Conservation (phyloP, 2,329 filamentous ascomycete genomes). For the Diaporthe destruens region DNA sequence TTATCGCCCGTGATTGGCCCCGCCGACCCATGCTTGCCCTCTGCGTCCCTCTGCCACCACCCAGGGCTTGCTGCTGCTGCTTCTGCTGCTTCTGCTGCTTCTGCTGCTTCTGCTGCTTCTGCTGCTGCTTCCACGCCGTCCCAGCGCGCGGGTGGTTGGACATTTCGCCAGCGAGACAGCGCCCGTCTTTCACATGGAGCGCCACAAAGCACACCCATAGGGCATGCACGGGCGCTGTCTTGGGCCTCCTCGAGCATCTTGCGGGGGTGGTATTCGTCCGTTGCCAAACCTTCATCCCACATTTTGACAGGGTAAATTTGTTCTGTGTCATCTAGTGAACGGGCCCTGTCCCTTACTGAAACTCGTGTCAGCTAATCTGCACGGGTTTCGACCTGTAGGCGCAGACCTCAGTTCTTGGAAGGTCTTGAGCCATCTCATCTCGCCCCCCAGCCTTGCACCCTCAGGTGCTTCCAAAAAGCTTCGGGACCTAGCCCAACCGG, state of each 20-base stretch:
- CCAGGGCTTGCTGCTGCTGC: background rate
- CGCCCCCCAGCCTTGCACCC: slow-evolving; percentile 1
- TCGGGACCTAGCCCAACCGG: slow-evolving; percentile 34
- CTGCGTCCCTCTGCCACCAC: slow-evolving; percentile 14
- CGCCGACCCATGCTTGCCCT: slow-evolving; percentile 7
- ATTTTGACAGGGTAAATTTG: slow-evolving; percentile 34
- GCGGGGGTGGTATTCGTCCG: slow-evolving; percentile 6
- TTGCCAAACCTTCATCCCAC: slow-evolving; percentile 24
- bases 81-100: too few species aligned
- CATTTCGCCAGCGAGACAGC: background rate
- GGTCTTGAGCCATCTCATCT: slow-evolving; percentile 30
- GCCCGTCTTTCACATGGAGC: slow-evolving; percentile 18
- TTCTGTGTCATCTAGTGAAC: slow-evolving; percentile 31
- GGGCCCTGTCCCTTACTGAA: slow-evolving; percentile 26
- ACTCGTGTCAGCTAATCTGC: slow-evolving; percentile 32
- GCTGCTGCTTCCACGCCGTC: background rate
- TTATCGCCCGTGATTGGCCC: slow-evolving; percentile 4
- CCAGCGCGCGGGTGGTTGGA: slow-evolving; percentile 5
- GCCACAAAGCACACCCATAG: background rate
- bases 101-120: too few species aligned
- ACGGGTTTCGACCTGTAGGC: slow-evolving; percentile 30
- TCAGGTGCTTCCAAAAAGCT: slow-evolving; percentile 5
- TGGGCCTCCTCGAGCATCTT: background rate
- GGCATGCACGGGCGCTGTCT: background rate
- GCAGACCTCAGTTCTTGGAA: slow-evolving; percentile 21